phyloP scores from a whole-genome alignment of 2,329 filamentous ascomycete genomes.

The Kalmusia sp. region DNA sequence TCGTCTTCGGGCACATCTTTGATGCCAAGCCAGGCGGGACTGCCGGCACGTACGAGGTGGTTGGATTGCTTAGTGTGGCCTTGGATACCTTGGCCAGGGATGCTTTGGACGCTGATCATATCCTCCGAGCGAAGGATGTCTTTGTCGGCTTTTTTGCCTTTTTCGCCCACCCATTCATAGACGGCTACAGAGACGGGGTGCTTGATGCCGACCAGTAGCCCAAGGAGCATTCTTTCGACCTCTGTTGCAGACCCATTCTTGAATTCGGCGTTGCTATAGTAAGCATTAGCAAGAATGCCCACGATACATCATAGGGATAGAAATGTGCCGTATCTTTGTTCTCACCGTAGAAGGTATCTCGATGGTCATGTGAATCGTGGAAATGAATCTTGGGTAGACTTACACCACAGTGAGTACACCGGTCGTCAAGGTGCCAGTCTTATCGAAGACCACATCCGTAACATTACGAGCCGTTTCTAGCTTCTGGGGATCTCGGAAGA shows the following conservation, averaged over 20 bases:
- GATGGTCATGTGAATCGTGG: not conserved
- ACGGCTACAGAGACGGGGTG: conserved; percentile 63
- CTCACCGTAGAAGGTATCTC: no score
- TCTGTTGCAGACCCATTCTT: conserved; percentile 10
- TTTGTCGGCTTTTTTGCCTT: conserved; percentile 31
- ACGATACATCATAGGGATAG: no score
- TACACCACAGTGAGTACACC: conserved; percentile 56
- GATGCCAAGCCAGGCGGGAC: conserved; percentile 55
- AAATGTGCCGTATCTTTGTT: no score
- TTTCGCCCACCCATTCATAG: conserved; percentile 32
- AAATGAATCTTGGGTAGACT: conserved; percentile 20
- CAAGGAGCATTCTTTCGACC: conserved; percentile 40
- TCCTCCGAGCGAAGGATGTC: conserved; percentile 13
- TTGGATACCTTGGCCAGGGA: conserved; percentile 54
- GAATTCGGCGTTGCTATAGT: not conserved
- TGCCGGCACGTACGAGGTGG: conserved; percentile 53
- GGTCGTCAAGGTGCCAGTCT: conserved; percentile 77
- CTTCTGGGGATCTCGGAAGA: conserved; percentile 71
- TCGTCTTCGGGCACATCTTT: conserved; percentile 36
- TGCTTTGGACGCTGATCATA: conserved; percentile 39
- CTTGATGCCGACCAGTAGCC: conserved; percentile 53
- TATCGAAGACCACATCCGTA: conserved; percentile 77
- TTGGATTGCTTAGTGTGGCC: conserved; percentile 37
- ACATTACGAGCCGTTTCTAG: conserved; percentile 69
- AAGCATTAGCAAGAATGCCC: no score